These are phyloP conservation scores for Vaccinium macrocarpon DNA, from an alignment of 148 eudicot species.

Conservation along the genomic window DNA sequence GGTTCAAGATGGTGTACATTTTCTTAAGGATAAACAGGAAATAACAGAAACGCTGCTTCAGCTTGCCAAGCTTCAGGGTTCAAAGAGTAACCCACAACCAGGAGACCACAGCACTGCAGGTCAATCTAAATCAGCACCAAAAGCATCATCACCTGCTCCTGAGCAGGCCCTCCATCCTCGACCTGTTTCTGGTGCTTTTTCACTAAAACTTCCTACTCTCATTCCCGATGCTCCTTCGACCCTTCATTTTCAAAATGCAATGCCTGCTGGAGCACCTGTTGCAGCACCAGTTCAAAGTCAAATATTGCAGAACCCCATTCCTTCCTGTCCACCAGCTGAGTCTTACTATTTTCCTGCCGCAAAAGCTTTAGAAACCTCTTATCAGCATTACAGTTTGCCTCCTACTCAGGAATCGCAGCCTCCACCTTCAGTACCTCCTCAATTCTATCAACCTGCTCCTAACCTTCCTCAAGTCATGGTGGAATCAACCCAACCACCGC, in stretches of 20 bases:
- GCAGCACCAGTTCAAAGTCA: background rate
- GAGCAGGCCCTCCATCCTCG: background rate
- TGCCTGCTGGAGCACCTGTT: slow-evolving; percentile 8
- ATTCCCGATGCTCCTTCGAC: background rate
- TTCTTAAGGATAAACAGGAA: slow-evolving; percentile 21
- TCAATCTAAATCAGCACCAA: slow-evolving; percentile 1
- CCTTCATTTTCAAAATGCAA: background rate
- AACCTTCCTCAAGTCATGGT: background rate
- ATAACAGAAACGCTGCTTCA: slow-evolving; percentile 21
- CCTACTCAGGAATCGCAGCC: slow-evolving; percentile 5
- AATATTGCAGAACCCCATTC: background rate
- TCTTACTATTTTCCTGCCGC: background rate
- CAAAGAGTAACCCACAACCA: background rate
- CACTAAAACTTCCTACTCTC: background rate
- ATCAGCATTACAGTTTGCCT: slow-evolving; percentile 8
- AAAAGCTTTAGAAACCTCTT: slow-evolving; percentile 7
- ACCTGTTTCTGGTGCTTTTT: background rate
- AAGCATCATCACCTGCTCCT: slow-evolving; percentile 8
- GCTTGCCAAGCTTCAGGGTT: slow-evolving; percentile 18
- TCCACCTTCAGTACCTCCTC: slow-evolving; percentile 8
- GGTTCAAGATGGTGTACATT: slow-evolving; percentile 17
- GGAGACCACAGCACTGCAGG: slow-evolving; percentile 13
- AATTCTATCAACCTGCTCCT: slow-evolving; percentile 11
- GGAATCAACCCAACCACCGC: slow-evolving; percentile 1
- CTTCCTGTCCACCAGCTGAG: background rate